Base-by-base conservation (phyloP, 202 grass and related monocot genomes). In the Miscanthus sacchariflorus region DNA sequence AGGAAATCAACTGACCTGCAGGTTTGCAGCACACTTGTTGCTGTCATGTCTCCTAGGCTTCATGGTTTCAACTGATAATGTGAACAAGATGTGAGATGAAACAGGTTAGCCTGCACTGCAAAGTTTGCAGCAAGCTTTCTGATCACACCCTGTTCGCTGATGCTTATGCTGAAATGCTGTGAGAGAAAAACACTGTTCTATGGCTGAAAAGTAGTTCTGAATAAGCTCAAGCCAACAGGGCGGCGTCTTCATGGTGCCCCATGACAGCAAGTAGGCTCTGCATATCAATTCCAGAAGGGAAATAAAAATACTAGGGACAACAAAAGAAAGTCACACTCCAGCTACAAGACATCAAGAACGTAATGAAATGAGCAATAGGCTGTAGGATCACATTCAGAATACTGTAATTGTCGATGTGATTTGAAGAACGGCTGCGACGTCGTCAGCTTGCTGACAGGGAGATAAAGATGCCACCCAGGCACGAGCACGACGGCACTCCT, bases 301-400 rank as follows among this genome's bases (percentile, higher is more conserved):
- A 3, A 66, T 12, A 27, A n/a, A 64, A 25, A 40, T 66, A 30
- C 56, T 50, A 4, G 68, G 61, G 56, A 19, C 30, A 13, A 12
- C 75, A 80, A 35, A 80, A 58, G 54, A 75, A 89, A 4, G 30
- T 84, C 87, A 25, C 15, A 8, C 12, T 84, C 52, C 39, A 65
- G 27, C 40, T 50, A 65, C 66, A 79, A 11, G 67, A 21, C 21
- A 52, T 52, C 38, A 77, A 58, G 33, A 77, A 68, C 33, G 17
- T 42, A 5, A 72, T 33, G 45, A 70, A 14, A 80, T 36, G 67
- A 59, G 52, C 52, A 56, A 56, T 56, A 68, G 40, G 38, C 66
- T 84, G 74, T 40, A 54, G 50, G 39, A 66, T 84, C 81, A 27
- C 68, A 33, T 52, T 84, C 81, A 35, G 18, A 52, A 67, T 68